Conservation (phyloP, 352 stramenopile species). For the Pilasporangium apinafurcum region DNA sequence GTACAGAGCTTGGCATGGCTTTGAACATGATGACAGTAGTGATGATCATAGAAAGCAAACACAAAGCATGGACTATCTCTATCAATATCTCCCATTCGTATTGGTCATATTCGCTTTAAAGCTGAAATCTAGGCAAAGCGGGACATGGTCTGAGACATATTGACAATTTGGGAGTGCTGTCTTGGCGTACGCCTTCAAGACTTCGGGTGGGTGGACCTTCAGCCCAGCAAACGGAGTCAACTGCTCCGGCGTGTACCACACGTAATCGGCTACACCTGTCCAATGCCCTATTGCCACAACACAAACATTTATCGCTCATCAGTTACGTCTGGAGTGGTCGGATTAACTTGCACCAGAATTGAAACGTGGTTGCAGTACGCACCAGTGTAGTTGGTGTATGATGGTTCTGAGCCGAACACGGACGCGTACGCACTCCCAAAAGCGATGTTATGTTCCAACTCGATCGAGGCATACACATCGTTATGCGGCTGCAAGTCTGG, state of each 20-base stretch:
- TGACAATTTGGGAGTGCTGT: constrained; percentile 94
- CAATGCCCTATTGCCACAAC: constrained; percentile 67
- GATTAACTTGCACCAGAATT: too few relatives aligned
- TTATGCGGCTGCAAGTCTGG: constrained; percentile 74
- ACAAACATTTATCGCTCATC: too few relatives aligned
- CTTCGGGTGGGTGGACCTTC: constrained; percentile 88
- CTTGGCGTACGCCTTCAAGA: constrained; percentile 84
- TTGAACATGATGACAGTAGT: not conserved
- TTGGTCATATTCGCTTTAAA: constrained; percentile 46
- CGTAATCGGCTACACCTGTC: constrained; percentile 96
- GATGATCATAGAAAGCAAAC: too few relatives aligned
- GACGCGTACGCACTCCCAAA: constrained; percentile 94
- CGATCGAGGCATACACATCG: constrained; percentile 44
- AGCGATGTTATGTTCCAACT: constrained; percentile 90
- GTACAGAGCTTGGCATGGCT: too few relatives aligned
- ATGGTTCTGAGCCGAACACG: constrained; percentile 94
- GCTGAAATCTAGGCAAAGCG: constrained; percentile 87
- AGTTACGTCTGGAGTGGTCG: too few relatives aligned
- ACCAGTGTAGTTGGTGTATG: constrained; percentile 98
- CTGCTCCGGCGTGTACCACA: constrained; percentile 95
- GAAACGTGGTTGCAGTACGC: too few relatives aligned
- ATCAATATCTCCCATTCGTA: constrained; percentile 50
- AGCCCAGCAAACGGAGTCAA: constrained; percentile 92
- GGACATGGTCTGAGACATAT: constrained; percentile 96
- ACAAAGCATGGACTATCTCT: constrained; percentile 16